These are phyloP conservation scores for Polyporus arcularius DNA, from an alignment of 768 basidiomycete genomes.

Conservation along the genomic window DNA sequence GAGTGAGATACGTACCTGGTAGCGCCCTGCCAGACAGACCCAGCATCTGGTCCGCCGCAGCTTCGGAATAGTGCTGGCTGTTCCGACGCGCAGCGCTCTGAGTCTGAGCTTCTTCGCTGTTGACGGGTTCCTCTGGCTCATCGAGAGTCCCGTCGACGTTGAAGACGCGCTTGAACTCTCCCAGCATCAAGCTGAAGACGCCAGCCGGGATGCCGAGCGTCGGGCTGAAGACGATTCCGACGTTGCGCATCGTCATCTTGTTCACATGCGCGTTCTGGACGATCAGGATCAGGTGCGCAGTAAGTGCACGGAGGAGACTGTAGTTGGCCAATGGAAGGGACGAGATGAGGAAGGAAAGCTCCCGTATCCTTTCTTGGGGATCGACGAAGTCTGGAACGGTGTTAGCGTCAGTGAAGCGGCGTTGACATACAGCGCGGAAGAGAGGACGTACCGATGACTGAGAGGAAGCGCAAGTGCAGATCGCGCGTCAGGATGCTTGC, in stretches of 20 bases:
- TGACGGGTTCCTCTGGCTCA: constrained; percentile 14
- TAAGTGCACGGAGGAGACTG: constrained; percentile 89
- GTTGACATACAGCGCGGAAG: constrained; percentile 4
- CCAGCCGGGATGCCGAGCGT: constrained; percentile 98
- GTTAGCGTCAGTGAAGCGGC: constrained; percentile 6
- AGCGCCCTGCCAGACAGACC: constrained; percentile 74
- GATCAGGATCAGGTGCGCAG: constrained; percentile 92
- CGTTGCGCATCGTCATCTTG: constrained; percentile 99
- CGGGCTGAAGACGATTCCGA: constrained; percentile 98
- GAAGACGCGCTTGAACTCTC: constrained; percentile 92
- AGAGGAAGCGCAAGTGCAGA: constrained; percentile 85
- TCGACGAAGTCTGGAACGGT: constrained; percentile 75
- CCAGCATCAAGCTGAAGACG: constrained; percentile 92
- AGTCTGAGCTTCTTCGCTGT: constrained; percentile 16
- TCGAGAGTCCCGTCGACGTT: constrained; percentile 63
- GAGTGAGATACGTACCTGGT: constrained; percentile 48
- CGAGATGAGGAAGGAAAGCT: constrained; percentile 84
- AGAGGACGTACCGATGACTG: constrained; percentile 79
- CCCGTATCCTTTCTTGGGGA: constrained; percentile 82
- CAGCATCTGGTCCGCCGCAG: constrained; percentile 80
- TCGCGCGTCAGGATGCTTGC: constrained; percentile 91
- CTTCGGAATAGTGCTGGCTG: constrained; percentile 80
- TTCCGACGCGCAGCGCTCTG: constrained; percentile 64
- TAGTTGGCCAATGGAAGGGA: constrained; percentile 91
- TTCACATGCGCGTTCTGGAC: constrained; percentile 88